Evolutionary conservation across 192 early-diverging fungal genomes (phyloP), one percentile per base, ranked within the genome.

Genomic region (Coemansia brasiliensis): DNA sequence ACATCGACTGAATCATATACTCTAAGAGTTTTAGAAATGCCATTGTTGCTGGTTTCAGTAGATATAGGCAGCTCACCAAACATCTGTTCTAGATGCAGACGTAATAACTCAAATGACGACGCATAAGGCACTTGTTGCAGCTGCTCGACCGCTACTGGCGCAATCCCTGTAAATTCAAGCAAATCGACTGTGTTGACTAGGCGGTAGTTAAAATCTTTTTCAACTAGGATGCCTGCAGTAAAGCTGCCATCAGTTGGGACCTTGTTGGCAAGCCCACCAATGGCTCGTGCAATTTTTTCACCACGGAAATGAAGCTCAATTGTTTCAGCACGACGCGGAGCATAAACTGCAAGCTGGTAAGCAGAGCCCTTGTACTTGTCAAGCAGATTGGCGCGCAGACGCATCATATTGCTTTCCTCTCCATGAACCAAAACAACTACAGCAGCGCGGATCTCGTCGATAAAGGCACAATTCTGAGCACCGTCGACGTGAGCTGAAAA

Each of bases 401-500:
- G 83, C 27, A 86, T 84, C 97, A 99, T 99, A 11, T 90, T 86
- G 65, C 94, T 98, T 25, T 89, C 79, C 63, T 97, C 97, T 56
- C 97, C 97, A 52, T 99, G 97, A 1, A 99, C 97, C 38, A 99
- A 80, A 67, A 94, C 87, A 42, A 99, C 81, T 67, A 97, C 87
- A 29, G 93, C 88, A 7, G 93, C 87, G 22, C 90, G 88, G 43
- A 98, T 89, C 51, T 94, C 94, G 59, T 98, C 89, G 63, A 99
- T 98, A 67, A 99, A 99, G 63, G 89, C 82, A 46, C 89, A 89
- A 77, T 99, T 99, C 74, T 99, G 94, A 7, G 88, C 84, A 63
- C 88, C 96, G 70, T 99, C 97, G 13, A 99, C 97, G 58, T 99
- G 95, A 1, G 97, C 97, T 9, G 93, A 94, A 70, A 99, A 99